Evolutionary conservation across 306 rosid species (phyloP), one percentile per base, ranked within the genome.

Genomic region (Glycine latifolia): DNA sequence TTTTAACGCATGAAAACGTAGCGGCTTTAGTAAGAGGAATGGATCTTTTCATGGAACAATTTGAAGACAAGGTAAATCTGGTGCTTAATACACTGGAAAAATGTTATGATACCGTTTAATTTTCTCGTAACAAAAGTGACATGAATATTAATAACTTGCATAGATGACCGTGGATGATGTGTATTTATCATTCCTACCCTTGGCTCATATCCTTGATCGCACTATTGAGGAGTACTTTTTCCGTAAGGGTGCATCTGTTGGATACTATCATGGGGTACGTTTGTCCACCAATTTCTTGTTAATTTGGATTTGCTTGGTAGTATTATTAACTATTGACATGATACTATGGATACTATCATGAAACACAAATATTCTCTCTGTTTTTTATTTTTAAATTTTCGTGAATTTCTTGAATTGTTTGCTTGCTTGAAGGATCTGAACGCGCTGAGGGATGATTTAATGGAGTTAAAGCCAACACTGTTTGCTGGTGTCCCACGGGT

Each of bases 401-500:
- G 16, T 13, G 56, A 26, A 59, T 41, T 43, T 76, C n/a, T 69
- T 58, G 62, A 54, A 52, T 50, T 39, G 70, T 66, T 76, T 26
- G 31, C 20, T 20, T 72, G 80, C 76, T 33, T 85, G 87, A 86
- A 94, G 97, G 94, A 94, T 87, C 88, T 94, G 60, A 89, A 94
- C 58, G 95, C 91, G 39, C 59, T 91, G 80, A 87, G 83, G 80
- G 98, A 94, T 31, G 98, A 94, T 63, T 69, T 91, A n/a, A 80
- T 83, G 92, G 98, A 91, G 83, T 78, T 94, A 82, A 94, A 89
- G 89, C 98, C 98, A 33, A 91, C 98, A 4, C 86, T 94, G 78
- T 87, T 94, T 47, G 95, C 93, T 15, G 97, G 98, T 6, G 98
- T 94, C 12, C 98, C 98, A 71, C 88, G 97, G 26, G 98, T 91